Evolutionary conservation across 495 filamentous ascomycete species (phyloP), one percentile per base, ranked within the genome.

Genomic region (Chaetomium tenue): DNA sequence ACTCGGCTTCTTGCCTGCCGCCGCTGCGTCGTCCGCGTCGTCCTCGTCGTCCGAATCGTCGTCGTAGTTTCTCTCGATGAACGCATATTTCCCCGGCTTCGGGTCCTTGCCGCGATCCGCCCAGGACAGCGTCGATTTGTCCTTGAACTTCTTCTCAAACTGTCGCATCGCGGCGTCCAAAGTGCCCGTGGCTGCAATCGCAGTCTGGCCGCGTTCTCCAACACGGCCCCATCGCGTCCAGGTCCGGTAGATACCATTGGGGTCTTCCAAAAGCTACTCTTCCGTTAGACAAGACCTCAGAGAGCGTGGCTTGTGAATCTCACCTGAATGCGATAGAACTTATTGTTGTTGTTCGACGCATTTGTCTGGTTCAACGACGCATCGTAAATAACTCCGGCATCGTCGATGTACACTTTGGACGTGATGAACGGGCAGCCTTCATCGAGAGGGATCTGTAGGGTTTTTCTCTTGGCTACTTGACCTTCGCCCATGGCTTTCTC

Each of bases 181-280:
- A 20, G 64, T 54, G 12, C 79, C 77, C 11, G 72, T 39, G 2
- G 77, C 79, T 3, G 88, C 66, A 20, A 78, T 61, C 1, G 81
- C 79, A 8, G 71, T 81, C 67, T 90, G 86, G 3, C 91, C 91
- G 39, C 59, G 68, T 62, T 92, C 89, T 0, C 91, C 91, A 9
- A 93, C 90, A 18, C 91, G 83, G 13, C 91, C 91, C 89, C 88
- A 93, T 16, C 88, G 83, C 2, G 86, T 90, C 87, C 87, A 90
- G 7, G 83, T 82, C 23, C 76, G 65, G 75, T 79, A 89, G 12
- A 64, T 37, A 0, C 60, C 68, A 0, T 26, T 60, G 6, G 63
- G 25, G 56, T 68, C 70, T 1, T 68, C 67, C 30, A 83, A 58
- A 15, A 83, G 58, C 79, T 83, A 53, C n/a, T 4, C 12, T n/a